Evolutionary conservation across 2,329 filamentous ascomycete species (phyloP).

Genomic region (Corinectria fuckeliana): DNA sequence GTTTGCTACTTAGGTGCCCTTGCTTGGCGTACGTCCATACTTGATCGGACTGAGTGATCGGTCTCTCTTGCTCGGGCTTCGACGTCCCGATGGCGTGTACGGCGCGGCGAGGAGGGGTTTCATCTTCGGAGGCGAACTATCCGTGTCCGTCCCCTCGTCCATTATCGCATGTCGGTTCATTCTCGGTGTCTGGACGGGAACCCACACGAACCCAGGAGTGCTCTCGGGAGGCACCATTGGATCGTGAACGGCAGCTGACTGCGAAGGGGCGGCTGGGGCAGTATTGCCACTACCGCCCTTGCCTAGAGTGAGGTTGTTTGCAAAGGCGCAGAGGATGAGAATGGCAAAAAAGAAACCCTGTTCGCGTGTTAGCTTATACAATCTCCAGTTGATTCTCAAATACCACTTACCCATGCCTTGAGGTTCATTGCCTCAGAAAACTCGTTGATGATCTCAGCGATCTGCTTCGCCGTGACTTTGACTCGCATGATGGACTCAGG

Average conservation of each 20-base stretch:
- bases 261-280: conserved; percentile 36
- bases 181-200: conserved; percentile 57
- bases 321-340: conserved; percentile 54
- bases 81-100: conserved; percentile 53
- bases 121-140: conserved; percentile 54
- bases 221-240: conserved; percentile 38
- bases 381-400: background rate
- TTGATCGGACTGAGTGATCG: conserved; percentile 58
- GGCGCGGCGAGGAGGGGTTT: conserved; percentile 51
- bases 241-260: conserved; percentile 30
- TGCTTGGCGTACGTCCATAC: conserved; percentile 47
- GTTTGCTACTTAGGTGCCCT: conserved; percentile 31
- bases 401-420: conserved; percentile 67
- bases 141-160: conserved; percentile 58
- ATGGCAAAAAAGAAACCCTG: conserved; percentile 60
- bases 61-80: conserved; percentile 58
- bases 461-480: conserved; percentile 82
- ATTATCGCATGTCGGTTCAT: conserved; percentile 51
- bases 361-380: conserved; percentile 17
- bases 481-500: conserved; percentile 79
- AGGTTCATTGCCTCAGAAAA: conserved; percentile 91
- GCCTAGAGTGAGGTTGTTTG: conserved; percentile 58
- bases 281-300: conserved; percentile 40
- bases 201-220: conserved; percentile 55
- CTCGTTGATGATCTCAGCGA: conserved; percentile 91